phyloP scores from a whole-genome alignment of 352 stramenopile genomes.

The Pythium guiyangense region DNA sequence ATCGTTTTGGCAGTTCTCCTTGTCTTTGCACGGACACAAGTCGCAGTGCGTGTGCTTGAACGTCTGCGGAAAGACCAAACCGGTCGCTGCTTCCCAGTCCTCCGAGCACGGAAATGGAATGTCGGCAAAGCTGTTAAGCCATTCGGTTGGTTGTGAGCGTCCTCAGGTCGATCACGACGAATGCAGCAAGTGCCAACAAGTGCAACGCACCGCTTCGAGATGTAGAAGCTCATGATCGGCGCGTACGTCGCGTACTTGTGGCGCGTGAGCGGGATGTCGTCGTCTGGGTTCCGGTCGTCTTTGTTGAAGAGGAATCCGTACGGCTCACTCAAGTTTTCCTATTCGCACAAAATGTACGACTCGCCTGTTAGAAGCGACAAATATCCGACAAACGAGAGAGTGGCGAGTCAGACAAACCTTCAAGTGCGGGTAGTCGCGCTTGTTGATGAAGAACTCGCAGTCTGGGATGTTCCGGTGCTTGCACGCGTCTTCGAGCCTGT shows the following conservation, averaged over 20 bases:
- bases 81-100: slow-evolving; percentile 92
- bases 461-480: slow-evolving; percentile 93
- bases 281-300: slow-evolving; percentile 91
- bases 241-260: slow-evolving; percentile 93
- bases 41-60: slow-evolving; percentile 88
- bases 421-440: slow-evolving; percentile 97
- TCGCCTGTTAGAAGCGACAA: no score
- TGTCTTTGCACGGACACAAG: slow-evolving; percentile 57
- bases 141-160: not conserved
- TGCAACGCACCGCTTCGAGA: slow-evolving; percentile 63
- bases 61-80: slow-evolving; percentile 88
- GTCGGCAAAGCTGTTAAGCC: slow-evolving; percentile 88
- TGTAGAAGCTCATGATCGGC: slow-evolving; percentile 98
- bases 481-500: slow-evolving; percentile 92
- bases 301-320: slow-evolving; percentile 99
- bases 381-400: not conserved
- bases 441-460: slow-evolving; percentile 99
- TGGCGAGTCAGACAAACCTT: slow-evolving; percentile 73
- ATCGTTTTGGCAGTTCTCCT: slow-evolving; percentile 65
- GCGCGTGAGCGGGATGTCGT: slow-evolving; percentile 91
- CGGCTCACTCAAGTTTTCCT: slow-evolving; percentile 94
- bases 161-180: not conserved
- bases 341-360: not conserved
- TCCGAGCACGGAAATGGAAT: slow-evolving; percentile 97
- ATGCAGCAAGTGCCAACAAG: not conserved